Evolutionary conservation across 495 filamentous ascomycete genomes (phyloP), one percentile per base, ranked within the genome.

Genomic region (Lasiosphaeria miniovina): DNA sequence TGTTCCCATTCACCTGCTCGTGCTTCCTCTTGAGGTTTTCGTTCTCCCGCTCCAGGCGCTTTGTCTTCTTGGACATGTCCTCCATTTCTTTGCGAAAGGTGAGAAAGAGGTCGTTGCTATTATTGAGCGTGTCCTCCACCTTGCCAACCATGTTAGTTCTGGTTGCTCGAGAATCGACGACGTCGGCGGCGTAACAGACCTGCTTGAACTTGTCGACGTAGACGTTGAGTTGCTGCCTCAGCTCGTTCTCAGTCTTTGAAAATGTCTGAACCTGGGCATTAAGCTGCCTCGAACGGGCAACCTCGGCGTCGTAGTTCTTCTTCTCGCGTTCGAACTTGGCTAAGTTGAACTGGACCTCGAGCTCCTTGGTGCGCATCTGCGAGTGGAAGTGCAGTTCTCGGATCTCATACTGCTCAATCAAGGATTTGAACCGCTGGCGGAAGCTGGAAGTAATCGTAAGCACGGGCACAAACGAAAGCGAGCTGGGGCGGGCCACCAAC

Each of bases 191-290:
- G 24, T 24, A 24, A 70, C 86, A 72, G 86, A 97, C 94, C 89
- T 98, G 94, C 77, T 98, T 98, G 77, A 98, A 98, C 74, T 98
- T 98, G 73, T 98, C 94, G 8, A 98, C 95, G 64, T 98, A 98
- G 63, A 98, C 94, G 73, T 96, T 98, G 63, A 98, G 84, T 70
- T 98, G 94, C 66, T 90, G 95, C 53, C 94, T 80, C 54, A 98
- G 80, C 67, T 98, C 94, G 34, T 87, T 87, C 74, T 98, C 94
- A 6, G 94, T 98, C 72, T 97, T 92, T 11, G 92, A 91, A 71
- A 98, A 98, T 0, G 95, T 96, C 45, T 91, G 89, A 34, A 97
- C 95, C 70, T 98, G 95, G 5, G 86, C 80, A 58, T 90, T 96
- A 36, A 98, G 75, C 61, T 91, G 87, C 43, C 90, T 87, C 59